Conservation (phyloP, 441 rosid species). For the Pelargonium myrrhifolium region DNA sequence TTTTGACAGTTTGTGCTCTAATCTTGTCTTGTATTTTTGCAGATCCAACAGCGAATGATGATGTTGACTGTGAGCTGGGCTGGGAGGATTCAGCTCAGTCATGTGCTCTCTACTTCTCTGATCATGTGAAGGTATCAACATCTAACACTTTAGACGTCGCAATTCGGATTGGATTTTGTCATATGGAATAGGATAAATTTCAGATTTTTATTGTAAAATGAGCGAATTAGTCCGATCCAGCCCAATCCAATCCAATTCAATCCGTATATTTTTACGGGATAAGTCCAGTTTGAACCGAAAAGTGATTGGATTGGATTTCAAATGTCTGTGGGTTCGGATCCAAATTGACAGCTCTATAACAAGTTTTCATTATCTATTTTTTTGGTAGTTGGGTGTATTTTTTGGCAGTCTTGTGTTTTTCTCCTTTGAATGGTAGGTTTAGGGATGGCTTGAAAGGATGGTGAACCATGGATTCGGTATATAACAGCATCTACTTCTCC, state of each 20-base stretch:
- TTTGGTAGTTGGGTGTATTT: constrained; percentile 12
- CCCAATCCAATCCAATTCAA: no score
- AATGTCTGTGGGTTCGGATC: no score
- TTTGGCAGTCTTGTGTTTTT: constrained; percentile 5
- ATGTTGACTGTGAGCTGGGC: not conserved
- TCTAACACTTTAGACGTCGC: no score
- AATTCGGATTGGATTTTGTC: no score
- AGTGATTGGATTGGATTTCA: no score
- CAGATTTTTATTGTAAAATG: no score
- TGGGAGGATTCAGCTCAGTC: not conserved
- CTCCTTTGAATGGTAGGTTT: constrained; percentile 47
- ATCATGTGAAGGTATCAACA: no score
- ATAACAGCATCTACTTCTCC: constrained; percentile 1
- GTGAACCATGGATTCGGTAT: constrained; percentile 4
- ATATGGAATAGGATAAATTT: no score
- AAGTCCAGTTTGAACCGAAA: no score
- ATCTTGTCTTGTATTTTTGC: not conserved
- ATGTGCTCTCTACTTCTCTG: constrained; percentile 1
- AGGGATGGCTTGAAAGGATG: constrained; percentile 22
- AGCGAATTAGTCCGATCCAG: no score
- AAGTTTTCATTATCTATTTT: not conserved
- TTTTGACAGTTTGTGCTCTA: not conserved
- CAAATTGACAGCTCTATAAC: no score
- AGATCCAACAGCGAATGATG: constrained; percentile 2
- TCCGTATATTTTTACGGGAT: no score